A percentile compares a stretch with the other conserved stretches of the same genome.
Conservation (phyloP, 2,329 filamentous ascomycete genomes). For the Bipolaris zeicola region DNA sequence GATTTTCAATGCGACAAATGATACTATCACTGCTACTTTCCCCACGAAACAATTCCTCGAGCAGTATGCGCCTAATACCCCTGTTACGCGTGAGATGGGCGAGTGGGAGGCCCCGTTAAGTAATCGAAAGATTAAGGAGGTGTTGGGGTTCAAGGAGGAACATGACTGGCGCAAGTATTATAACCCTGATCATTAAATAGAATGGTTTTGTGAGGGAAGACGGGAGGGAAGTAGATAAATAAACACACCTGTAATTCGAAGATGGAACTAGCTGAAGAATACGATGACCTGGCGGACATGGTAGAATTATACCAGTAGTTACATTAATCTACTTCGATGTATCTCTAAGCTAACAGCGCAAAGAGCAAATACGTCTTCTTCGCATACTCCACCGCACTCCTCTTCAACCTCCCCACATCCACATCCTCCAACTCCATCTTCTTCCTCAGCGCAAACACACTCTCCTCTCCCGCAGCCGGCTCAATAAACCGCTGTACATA, state of each 20-base stretch:
- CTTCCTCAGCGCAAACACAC: constrained; percentile 18
- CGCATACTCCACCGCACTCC: constrained; percentile 77
- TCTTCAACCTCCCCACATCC: constrained; percentile 62
- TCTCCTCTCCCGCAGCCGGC: constrained; percentile 7
- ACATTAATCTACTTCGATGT: neutral
- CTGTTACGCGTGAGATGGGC: constrained; percentile 62
- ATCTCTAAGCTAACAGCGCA: constrained; percentile 63
- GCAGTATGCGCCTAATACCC: constrained; percentile 56
- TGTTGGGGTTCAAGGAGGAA: constrained; percentile 64
- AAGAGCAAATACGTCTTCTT: constrained; percentile 82
- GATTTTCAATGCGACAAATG: constrained; percentile 68
- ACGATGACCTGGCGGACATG: too few species aligned
- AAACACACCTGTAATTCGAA: too few species aligned
- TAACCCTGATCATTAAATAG: constrained; percentile 32
- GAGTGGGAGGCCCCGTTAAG: constrained; percentile 65
- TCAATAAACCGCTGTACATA: constrained; percentile 49
- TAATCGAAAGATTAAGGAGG: constrained; percentile 64
- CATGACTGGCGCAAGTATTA: constrained; percentile 63
- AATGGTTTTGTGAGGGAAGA: neutral
- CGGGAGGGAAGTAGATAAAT: neutral
- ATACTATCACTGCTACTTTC: constrained; percentile 62
- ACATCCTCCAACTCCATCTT: constrained; percentile 53
- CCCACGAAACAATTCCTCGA: constrained; percentile 61
- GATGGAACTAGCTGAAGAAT: too few species aligned
- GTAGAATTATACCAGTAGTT: too few species aligned